Conservation (phyloP, 345 rosid species). For the Clarkia xantiana region DNA sequence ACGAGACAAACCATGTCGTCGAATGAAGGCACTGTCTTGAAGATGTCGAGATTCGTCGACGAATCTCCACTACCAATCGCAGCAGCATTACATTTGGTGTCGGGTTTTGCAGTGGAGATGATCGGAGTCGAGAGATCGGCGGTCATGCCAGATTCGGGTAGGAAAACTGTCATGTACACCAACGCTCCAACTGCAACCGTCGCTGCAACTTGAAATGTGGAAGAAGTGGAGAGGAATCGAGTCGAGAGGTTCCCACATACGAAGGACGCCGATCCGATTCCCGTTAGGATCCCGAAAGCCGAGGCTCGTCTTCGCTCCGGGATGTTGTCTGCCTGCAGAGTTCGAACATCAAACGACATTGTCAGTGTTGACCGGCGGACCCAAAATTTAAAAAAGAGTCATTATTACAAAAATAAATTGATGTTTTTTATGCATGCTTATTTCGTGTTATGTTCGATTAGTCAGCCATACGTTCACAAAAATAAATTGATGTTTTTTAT, state of each 20-base stretch:
- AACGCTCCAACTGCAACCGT: conserved; percentile 32
- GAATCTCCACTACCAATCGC: conserved; percentile 13
- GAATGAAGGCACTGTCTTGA: conserved; percentile 35
- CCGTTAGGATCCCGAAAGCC: conserved; percentile 57
- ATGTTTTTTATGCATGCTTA: too few relatives aligned
- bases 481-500: too few relatives aligned
- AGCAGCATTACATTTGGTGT: not conserved
- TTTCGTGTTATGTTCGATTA: too few relatives aligned
- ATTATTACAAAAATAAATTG: too few relatives aligned
- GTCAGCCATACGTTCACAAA: too few relatives aligned
- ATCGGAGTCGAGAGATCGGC: conserved; percentile 24
- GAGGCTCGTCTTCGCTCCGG: conserved; percentile 46
- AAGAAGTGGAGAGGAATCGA: conserved; percentile 67
- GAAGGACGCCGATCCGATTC: conserved; percentile 63
- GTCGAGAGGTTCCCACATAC: conserved; percentile 61
- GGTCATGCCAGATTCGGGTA: conserved; percentile 40
- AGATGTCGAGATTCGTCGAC: conserved; percentile 11
- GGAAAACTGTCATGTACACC: conserved; percentile 49
- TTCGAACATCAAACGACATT: too few relatives aligned
- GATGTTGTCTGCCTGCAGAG: conserved; percentile 61
- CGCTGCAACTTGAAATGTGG: conserved; percentile 61
- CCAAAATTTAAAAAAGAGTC: too few relatives aligned
- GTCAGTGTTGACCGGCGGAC: too few relatives aligned
- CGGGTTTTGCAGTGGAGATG: conserved; percentile 9
- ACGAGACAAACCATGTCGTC: conserved; percentile 36